Evolutionary conservation across 2,329 filamentous ascomycete genomes (phyloP).

Genomic region (Colletotrichum gloeosporioides): DNA sequence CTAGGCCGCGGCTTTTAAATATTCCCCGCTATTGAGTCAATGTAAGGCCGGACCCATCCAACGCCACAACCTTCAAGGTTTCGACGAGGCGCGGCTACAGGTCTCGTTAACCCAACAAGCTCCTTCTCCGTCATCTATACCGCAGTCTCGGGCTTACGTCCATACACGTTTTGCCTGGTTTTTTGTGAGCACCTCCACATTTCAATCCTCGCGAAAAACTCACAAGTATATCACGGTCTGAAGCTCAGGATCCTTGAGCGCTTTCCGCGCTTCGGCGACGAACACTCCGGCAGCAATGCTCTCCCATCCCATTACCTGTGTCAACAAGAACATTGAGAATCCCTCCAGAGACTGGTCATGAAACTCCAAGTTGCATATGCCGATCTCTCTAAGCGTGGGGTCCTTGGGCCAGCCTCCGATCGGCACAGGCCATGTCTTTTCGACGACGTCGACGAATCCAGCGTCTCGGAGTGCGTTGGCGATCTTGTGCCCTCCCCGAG

Average conservation of each 20-base stretch:
- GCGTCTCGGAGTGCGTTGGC: conserved; percentile 19
- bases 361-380: conserved; percentile 26
- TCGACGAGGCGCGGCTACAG: neutral
- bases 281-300: conserved; percentile 28
- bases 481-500: conserved; percentile 22
- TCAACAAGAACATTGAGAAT: conserved; percentile 32
- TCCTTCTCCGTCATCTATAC: neutral
- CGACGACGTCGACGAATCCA: conserved; percentile 22
- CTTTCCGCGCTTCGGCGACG: conserved; percentile 25
- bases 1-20: neutral
- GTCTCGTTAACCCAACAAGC: neutral
- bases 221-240: conserved; percentile 1
- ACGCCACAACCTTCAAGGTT: neutral
- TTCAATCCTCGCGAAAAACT: neutral
- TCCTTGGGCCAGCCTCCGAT: conserved; percentile 29
- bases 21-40: neutral
- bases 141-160: neutral
- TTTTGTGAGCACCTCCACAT: neutral
- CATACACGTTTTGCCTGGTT: neutral
- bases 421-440: conserved; percentile 22
- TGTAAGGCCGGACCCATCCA: neutral
- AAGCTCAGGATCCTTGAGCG: neutral
- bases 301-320: conserved; percentile 32
- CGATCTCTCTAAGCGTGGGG: conserved; percentile 25
- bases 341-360: conserved; percentile 31